These are phyloP conservation scores for Haplosporangium gracile DNA, from an alignment of 192 early-diverging fungal species.

Conservation along the genomic window DNA sequence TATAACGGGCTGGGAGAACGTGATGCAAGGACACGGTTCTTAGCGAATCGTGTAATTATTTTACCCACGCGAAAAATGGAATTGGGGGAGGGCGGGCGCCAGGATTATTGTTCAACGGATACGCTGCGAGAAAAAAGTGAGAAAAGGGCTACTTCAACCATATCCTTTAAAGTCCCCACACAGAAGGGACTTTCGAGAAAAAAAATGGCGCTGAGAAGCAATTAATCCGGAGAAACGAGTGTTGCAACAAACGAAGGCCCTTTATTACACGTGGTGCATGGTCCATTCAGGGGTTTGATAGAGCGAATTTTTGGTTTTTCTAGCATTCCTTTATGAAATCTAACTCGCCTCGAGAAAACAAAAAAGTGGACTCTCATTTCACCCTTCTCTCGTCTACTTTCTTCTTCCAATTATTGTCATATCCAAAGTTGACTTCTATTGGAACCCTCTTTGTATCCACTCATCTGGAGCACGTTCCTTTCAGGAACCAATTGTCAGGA, in stretches of 20 bases:
- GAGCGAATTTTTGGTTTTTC: neutral
- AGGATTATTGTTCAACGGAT: neutral
- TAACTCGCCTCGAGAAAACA: neutral
- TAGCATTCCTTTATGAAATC: neutral
- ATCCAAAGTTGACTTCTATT: too few relatives aligned
- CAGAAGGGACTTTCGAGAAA: neutral
- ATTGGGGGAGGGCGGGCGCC: neutral
- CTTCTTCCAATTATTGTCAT: too few relatives aligned
- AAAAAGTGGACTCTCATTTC: neutral
- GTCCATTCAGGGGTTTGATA: neutral
- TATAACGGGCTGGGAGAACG: neutral
- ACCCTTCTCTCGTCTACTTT: neutral
- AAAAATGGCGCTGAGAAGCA: neutral
- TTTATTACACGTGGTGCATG: neutral
- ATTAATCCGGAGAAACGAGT: neutral
- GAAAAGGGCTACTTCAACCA: neutral
- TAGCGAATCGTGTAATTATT: neutral
- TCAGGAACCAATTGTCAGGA: neutral
- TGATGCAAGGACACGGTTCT: neutral
- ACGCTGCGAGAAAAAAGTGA: neutral
- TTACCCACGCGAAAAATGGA: neutral
- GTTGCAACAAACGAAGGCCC: neutral
- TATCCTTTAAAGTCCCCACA: neutral
- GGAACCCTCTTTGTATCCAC: neutral
- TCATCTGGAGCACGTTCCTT: neutral